These are phyloP conservation scores for Brassica balearica DNA, from an alignment of 441 rosid genomes.

Conservation along the genomic window DNA sequence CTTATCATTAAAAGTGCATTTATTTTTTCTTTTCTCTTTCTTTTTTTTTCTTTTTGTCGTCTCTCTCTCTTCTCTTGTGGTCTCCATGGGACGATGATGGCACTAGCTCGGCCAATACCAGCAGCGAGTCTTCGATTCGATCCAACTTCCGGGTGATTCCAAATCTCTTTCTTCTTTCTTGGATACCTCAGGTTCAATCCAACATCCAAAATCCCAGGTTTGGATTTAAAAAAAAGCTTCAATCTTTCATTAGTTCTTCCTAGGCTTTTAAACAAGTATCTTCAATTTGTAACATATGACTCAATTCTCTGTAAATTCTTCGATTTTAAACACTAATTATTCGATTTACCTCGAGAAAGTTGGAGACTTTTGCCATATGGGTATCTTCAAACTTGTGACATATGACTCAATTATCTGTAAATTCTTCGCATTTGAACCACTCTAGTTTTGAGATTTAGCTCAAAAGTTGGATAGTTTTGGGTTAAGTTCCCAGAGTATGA, in stretches of 20 bases:
- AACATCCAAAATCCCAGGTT: slow-evolving; percentile 60
- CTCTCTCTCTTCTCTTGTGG: too few relatives aligned
- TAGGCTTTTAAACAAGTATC: background rate
- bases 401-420: slow-evolving; percentile 7
- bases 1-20: too few relatives aligned
- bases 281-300: background rate
- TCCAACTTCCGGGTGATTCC: slow-evolving; percentile 55
- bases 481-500: background rate
- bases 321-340: background rate
- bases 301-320: slow-evolving; percentile 3
- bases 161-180: slow-evolving; percentile 60
- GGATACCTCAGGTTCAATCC: slow-evolving; percentile 55
- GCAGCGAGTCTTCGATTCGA: too few relatives aligned
- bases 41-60: too few relatives aligned
- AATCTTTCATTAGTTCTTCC: background rate
- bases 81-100: too few relatives aligned
- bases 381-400: slow-evolving; percentile 8
- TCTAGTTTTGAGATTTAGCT: background rate
- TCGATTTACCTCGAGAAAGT: background rate
- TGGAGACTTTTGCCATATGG: slow-evolving; percentile 13
- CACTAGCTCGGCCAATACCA: too few relatives aligned
- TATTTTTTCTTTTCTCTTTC: too few relatives aligned
- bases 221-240: background rate
- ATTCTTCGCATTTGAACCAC: background rate
- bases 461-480: background rate